A percentile compares a stretch with the other conserved stretches of the same genome.
Conservation (phyloP, 2,329 filamentous ascomycete genomes). For the Phoma herbarum region DNA sequence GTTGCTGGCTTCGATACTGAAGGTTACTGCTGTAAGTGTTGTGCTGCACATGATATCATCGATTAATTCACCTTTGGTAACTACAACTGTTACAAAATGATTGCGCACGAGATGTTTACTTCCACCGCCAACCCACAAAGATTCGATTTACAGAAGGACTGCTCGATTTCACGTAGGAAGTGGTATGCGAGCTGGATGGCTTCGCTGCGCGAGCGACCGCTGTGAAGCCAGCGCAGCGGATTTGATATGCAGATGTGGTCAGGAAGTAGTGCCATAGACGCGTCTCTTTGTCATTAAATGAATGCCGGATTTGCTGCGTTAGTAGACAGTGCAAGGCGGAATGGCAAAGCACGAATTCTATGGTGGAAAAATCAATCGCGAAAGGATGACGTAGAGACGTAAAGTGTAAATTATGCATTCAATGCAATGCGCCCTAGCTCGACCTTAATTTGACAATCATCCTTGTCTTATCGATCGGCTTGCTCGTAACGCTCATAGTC, state of each 20-base stretch:
- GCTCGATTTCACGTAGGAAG: background rate
- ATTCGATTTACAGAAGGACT: no score
- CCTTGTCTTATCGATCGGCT: conserved; percentile 43
- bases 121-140: no score
- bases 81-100: background rate
- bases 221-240: background rate
- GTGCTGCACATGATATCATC: background rate
- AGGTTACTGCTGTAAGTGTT: background rate
- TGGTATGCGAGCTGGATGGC: background rate
- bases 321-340: background rate
- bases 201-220: background rate
- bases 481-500: conserved; percentile 44
- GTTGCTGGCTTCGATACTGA: background rate
- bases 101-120: no score
- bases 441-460: conserved; percentile 38
- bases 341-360: background rate
- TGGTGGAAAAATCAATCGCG: background rate
- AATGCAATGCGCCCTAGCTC: background rate
- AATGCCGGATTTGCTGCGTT: background rate
- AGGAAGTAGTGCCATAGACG: background rate
- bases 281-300: background rate
- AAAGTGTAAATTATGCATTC: background rate
- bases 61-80: background rate
- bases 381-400: background rate
- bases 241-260: background rate